Conservation (phyloP, 345 rosid species). For the Zanthoxylum bungeanum region DNA sequence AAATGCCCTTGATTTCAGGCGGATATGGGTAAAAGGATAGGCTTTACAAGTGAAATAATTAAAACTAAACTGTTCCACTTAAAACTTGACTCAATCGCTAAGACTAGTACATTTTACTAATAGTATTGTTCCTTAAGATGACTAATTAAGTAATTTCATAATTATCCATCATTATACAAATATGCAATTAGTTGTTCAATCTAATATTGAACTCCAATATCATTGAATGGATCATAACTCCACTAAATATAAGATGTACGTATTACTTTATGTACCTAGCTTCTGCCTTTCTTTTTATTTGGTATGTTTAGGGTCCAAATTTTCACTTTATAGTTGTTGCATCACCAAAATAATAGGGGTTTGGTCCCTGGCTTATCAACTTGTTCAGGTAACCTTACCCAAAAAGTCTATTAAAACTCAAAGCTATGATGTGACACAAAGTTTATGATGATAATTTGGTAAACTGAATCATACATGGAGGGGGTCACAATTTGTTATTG, state of each 20-base stretch:
- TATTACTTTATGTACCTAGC: background rate
- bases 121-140: background rate
- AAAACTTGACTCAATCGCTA: conserved; percentile 8
- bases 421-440: background rate
- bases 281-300: background rate
- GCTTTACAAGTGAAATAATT: background rate
- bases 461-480: background rate
- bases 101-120: background rate
- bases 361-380: background rate
- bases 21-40: background rate
- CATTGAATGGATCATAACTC: background rate
- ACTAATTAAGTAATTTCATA: background rate
- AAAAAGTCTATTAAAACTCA: background rate
- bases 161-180: background rate
- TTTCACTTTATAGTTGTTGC: background rate
- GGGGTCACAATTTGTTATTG: background rate
- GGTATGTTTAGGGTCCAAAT: background rate
- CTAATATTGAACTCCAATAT: background rate
- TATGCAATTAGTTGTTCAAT: background rate
- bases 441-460: background rate
- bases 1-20: background rate
- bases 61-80: background rate
- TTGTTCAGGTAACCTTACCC: background rate
- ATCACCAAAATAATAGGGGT: no score
- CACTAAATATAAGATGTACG: background rate